Conservation (phyloP, 768 basidiomycete genomes). For the Suillus bovinus region DNA sequence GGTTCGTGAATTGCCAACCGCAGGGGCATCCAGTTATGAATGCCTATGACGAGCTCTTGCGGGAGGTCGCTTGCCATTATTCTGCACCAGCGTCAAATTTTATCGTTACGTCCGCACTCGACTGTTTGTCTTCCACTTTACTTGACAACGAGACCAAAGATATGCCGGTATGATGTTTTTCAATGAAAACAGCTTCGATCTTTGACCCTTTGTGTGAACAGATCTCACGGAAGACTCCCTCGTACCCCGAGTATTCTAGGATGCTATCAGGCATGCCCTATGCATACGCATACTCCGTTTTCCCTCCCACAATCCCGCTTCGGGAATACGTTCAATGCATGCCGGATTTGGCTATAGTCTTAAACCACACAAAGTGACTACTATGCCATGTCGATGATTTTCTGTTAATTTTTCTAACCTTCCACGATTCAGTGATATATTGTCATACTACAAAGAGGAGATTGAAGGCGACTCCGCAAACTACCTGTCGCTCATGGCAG, state of each 20-base stretch:
- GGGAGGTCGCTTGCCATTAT: conserved; percentile 30
- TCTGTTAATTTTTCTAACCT: not conserved
- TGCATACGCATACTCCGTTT: conserved; percentile 38
- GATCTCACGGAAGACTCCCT: conserved; percentile 22
- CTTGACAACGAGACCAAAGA: conserved; percentile 33
- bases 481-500: conserved; percentile 31
- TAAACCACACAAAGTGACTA: conserved; percentile 40
- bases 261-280: conserved; percentile 36
- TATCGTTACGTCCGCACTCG: conserved; percentile 38
- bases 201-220: not conserved
- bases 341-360: conserved; percentile 36
- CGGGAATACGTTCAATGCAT: conserved; percentile 38
- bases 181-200: not conserved
- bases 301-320: conserved; percentile 33
- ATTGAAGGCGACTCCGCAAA: conserved; percentile 32
- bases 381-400: not conserved
- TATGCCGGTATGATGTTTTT: conserved; percentile 25
- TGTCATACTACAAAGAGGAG: conserved; percentile 38
- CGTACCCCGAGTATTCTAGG: conserved; percentile 29
- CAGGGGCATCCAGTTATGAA: conserved; percentile 36
- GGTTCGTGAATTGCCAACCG: conserved; percentile 27
- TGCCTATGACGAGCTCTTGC: conserved; percentile 34
- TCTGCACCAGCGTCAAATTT: conserved; percentile 32
- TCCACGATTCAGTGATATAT: conserved; percentile 29
- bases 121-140: conserved; percentile 34